Evolutionary conservation across 2,329 filamentous ascomycete species (phyloP).

Genomic region (Hymenoscyphus fructigenus): DNA sequence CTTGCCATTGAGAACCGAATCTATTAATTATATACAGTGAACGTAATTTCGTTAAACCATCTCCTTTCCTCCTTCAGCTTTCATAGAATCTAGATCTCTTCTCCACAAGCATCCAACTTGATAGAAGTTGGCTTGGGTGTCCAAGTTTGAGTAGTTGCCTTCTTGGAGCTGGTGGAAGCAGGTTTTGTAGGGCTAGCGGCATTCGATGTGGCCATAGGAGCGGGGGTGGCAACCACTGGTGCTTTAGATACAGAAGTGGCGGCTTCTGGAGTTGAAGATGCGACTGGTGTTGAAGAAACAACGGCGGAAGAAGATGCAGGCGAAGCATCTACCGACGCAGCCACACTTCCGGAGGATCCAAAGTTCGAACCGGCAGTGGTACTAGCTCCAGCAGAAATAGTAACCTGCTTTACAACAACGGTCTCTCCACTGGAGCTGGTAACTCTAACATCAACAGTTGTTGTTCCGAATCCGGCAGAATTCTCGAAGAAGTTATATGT

Average conservation of each 20-base stretch:
- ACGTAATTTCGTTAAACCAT: conserved; percentile 11
- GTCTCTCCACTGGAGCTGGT: conserved; percentile 52
- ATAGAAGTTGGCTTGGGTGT: conserved; percentile 7
- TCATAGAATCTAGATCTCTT: neutral
- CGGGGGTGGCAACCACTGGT: neutral
- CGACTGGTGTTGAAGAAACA: conserved; percentile 4
- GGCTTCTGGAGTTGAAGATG: conserved; percentile 1
- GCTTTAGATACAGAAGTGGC: neutral
- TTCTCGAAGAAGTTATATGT: conserved; percentile 65
- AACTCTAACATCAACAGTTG: conserved; percentile 54
- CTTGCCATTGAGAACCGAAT: conserved; percentile 11
- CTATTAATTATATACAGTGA: conserved; percentile 15
- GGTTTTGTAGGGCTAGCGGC: neutral
- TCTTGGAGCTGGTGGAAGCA: neutral
- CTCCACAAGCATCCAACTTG: conserved; percentile 5
- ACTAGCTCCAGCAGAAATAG: conserved; percentile 34
- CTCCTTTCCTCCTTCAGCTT: neutral
- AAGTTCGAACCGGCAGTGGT: conserved; percentile 32
- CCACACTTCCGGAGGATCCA: conserved; percentile 7
- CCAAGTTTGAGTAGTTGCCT: conserved; percentile 2
- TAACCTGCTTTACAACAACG: conserved; percentile 52
- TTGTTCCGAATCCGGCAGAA: conserved; percentile 53
- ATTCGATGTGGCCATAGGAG: conserved; percentile 2
- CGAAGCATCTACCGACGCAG: neutral
- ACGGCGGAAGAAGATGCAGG: conserved; percentile 8